Evolutionary conservation across 768 basidiomycete genomes (phyloP).

Genomic region (Lactifluus echinatus): DNA sequence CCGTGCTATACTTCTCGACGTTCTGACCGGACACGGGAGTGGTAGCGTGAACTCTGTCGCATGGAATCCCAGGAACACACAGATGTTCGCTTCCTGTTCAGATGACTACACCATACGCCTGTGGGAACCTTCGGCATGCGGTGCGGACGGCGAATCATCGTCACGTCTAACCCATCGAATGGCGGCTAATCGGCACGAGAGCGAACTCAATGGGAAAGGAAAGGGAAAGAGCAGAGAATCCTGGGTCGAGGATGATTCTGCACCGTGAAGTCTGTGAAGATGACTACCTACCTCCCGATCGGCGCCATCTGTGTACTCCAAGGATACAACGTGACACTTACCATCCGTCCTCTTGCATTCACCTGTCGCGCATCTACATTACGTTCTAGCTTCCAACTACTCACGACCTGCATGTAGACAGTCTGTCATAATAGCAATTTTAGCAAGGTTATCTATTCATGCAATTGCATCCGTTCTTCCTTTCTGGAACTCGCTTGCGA

Average conservation of each 20-base stretch:
- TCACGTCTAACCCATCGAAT: slow-evolving; percentile 1
- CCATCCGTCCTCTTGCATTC: slow-evolving; percentile 14
- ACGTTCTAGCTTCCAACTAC: slow-evolving; percentile 15
- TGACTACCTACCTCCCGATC: slow-evolving; percentile 2
- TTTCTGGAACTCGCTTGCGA: slow-evolving; percentile 1
- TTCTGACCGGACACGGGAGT: slow-evolving; percentile 77
- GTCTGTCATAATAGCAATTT: slow-evolving; percentile 16
- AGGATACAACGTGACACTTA: slow-evolving; percentile 8
- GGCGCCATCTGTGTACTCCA: slow-evolving; percentile 1
- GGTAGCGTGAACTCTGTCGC: slow-evolving; percentile 94
- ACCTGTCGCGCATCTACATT: slow-evolving; percentile 19
- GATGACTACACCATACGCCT: slow-evolving; percentile 88
- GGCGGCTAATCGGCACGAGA: slow-evolving; percentile 11
- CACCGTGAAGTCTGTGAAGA: slow-evolving; percentile 16
- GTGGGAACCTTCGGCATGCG: slow-evolving; percentile 55
- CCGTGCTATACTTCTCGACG: slow-evolving; percentile 73
- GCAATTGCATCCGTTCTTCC: slow-evolving; percentile 1
- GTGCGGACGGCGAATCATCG: slow-evolving; percentile 14
- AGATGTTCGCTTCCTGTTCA: slow-evolving; percentile 94
- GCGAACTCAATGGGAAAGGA: slow-evolving; percentile 41
- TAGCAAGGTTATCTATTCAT: slow-evolving; percentile 18
- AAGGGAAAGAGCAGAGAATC: slow-evolving; percentile 54
- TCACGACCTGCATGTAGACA: slow-evolving; percentile 21
- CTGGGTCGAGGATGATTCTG: slow-evolving; percentile 28
- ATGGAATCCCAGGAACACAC: slow-evolving; percentile 85